Percentiles rank a stretch among this genome's conserved stretches.
Evolutionary conservation across 2,329 filamentous ascomycete species (phyloP).

Genomic region (Emmonsiellopsis sp.): DNA sequence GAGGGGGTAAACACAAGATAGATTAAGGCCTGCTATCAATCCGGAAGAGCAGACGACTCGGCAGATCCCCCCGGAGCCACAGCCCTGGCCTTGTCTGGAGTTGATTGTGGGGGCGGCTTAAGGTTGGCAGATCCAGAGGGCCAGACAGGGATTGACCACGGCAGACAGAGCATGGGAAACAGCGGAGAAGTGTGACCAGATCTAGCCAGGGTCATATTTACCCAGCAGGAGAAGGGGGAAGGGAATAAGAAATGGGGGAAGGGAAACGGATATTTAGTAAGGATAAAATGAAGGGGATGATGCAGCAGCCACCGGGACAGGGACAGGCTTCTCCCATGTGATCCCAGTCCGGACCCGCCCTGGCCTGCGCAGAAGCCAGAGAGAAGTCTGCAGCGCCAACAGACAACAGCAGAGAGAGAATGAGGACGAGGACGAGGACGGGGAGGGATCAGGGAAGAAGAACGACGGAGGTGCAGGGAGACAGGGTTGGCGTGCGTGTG

Average conservation of each 20-base stretch:
- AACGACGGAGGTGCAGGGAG: no score
- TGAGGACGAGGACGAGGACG: neutral
- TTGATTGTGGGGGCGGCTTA: neutral
- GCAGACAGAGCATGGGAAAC: neutral
- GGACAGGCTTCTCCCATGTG: neutral
- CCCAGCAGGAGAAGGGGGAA: neutral
- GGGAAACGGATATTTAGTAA: neutral
- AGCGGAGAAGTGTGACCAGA: neutral
- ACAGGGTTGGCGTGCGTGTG: neutral
- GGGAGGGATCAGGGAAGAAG: no score
- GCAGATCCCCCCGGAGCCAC: neutral
- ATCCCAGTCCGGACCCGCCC: neutral
- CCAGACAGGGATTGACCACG: neutral
- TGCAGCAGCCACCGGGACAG: neutral
- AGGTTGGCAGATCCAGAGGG: neutral
- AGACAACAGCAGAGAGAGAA: no score
- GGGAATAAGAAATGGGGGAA: neutral
- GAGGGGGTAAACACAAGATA: neutral
- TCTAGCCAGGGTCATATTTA: neutral
- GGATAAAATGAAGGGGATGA: neutral
- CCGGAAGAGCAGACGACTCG: neutral
- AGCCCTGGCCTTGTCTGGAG: neutral
- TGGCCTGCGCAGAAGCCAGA: no score
- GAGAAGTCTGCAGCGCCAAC: no score
- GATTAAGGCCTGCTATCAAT: neutral